Percentiles rank a stretch among this genome's conserved stretches.
Evolutionary conservation across 352 stramenopile genomes (phyloP).

Genomic region (Globisporangium nagaii): DNA sequence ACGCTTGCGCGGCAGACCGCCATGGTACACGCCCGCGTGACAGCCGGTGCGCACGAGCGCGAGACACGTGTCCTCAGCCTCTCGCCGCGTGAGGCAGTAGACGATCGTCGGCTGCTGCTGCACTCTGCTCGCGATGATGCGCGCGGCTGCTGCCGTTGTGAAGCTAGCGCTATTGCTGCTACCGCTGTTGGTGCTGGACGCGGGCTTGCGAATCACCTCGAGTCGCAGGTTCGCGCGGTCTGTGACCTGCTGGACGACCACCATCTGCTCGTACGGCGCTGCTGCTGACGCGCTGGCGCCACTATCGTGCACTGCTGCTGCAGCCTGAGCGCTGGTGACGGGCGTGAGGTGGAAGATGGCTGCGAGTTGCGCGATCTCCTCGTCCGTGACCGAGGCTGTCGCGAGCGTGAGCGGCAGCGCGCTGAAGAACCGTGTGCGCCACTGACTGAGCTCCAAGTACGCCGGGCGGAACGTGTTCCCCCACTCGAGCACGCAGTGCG

Average conservation of each 20-base stretch:
- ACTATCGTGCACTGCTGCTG: background rate
- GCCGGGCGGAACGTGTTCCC: constrained; percentile 66
- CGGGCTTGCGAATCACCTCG: constrained; percentile 48
- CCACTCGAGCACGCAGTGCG: constrained; percentile 79
- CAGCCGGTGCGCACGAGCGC: constrained; percentile 44
- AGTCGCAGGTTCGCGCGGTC: constrained; percentile 62
- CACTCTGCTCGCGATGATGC: constrained; percentile 39
- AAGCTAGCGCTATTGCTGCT: no score
- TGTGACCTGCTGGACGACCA: constrained; percentile 56
- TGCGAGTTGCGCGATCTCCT: constrained; percentile 49
- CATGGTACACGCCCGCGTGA: constrained; percentile 66
- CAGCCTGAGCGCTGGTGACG: background rate
- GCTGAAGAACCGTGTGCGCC: constrained; percentile 35
- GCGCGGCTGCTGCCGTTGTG: constrained; percentile 10
- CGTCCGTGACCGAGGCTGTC: constrained; percentile 64
- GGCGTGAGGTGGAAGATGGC: constrained; percentile 40
- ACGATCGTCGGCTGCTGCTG: constrained; percentile 42
- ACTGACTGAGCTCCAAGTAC: constrained; percentile 64
- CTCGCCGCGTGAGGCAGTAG: constrained; percentile 69
- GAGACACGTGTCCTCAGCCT: constrained; percentile 56
- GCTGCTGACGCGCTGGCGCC: background rate
- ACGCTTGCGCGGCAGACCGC: constrained; percentile 41
- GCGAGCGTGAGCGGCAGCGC: constrained; percentile 61
- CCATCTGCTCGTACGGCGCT: constrained; percentile 22
- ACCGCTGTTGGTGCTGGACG: background rate